Percentiles rank a stretch among this genome's conserved stretches.
These are phyloP conservation scores for Anacardium occidentale DNA, from an alignment of 345 rosid genomes.

Conservation along the genomic window DNA sequence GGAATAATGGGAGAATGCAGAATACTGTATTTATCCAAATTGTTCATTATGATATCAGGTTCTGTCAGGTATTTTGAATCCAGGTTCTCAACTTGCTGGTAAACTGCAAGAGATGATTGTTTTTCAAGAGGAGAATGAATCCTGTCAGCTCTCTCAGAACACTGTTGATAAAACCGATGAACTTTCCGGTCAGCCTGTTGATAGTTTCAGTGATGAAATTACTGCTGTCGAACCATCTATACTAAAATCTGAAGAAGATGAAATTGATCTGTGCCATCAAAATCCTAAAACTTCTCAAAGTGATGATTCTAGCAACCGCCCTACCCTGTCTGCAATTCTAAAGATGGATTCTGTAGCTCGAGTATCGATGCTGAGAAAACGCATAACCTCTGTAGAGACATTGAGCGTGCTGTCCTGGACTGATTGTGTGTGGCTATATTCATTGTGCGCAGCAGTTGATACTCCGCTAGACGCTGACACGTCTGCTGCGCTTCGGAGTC, in stretches of 20 bases:
- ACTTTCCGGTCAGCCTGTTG: neutral
- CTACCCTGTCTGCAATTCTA: conserved; percentile 47
- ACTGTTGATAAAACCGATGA: conserved; percentile 18
- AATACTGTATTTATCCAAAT: neutral
- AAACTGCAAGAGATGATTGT: neutral
- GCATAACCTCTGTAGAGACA: conserved; percentile 48
- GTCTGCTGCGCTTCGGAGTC: conserved; percentile 59
- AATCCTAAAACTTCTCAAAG: conserved; percentile 6
- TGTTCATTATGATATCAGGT: conserved; percentile 37
- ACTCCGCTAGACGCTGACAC: conserved; percentile 69
- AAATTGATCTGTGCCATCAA: neutral
- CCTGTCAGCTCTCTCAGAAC: conserved; percentile 10
- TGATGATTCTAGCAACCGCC: conserved; percentile 30
- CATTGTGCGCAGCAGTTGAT: conserved; percentile 74
- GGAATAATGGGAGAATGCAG: neutral
- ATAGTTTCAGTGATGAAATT: neutral
- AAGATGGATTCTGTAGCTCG: conserved; percentile 71
- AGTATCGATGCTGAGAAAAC: conserved; percentile 62
- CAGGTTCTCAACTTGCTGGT: conserved; percentile 18
- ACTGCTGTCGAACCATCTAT: neutral
- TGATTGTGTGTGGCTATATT: conserved; percentile 70
- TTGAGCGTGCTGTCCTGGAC: conserved; percentile 35
- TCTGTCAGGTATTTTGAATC: conserved; percentile 32
- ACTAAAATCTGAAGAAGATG: conserved; percentile 14
- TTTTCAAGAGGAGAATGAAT: conserved; percentile 22